These are phyloP conservation scores for Neurospora intermedia DNA, from an alignment of 495 filamentous ascomycete species.

Conservation along the genomic window DNA sequence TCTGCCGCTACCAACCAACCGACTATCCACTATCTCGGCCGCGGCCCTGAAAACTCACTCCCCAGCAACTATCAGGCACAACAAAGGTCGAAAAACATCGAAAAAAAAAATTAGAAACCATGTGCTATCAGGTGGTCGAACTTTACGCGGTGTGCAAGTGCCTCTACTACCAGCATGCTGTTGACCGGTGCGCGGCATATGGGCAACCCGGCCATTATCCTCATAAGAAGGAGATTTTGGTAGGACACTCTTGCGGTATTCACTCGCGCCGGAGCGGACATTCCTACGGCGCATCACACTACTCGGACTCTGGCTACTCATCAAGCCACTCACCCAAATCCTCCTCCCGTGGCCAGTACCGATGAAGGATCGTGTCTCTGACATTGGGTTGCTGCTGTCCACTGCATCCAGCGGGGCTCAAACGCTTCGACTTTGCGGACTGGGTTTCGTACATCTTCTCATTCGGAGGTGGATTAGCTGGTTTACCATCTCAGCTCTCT, in stretches of 20 bases:
- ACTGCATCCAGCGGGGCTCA: background rate
- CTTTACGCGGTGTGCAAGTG: constrained; percentile 72
- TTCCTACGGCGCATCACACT: background rate
- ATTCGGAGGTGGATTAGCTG: background rate
- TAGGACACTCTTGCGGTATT: background rate
- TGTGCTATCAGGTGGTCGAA: constrained; percentile 69
- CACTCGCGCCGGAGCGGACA: background rate
- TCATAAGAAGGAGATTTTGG: background rate
- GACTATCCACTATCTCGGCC: background rate
- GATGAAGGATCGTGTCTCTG: background rate
- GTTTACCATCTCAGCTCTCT: background rate
- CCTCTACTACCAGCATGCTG: constrained; percentile 67
- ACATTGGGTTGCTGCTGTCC: background rate
- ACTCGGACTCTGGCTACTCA: background rate
- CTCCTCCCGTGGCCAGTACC: background rate
- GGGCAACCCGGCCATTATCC: constrained; percentile 20
- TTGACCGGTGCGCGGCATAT: constrained; percentile 63
- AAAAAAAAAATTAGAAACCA: constrained; percentile 18
- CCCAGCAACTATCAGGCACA: background rate
- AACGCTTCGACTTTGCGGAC: background rate
- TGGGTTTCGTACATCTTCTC: background rate
- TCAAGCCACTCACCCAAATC: background rate
- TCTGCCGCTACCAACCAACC: background rate
- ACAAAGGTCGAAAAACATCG: background rate
- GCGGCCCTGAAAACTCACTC: background rate